phyloP scores from a whole-genome alignment of 1,284 basidiomycete species.

The Thelephora terrestris region DNA sequence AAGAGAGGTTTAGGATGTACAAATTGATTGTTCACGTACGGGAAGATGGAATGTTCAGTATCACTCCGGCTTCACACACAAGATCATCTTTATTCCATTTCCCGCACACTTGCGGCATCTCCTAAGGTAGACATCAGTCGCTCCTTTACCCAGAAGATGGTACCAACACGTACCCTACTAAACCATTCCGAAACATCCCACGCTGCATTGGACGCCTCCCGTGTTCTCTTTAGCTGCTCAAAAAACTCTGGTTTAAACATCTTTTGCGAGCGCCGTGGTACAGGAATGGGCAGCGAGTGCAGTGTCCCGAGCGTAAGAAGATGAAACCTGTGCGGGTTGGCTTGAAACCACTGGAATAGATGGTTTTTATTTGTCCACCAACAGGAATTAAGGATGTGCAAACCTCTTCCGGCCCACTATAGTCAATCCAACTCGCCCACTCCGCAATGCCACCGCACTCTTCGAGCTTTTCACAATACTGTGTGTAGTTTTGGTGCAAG shows the following conservation, averaged over 20 bases:
- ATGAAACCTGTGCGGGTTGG: constrained; percentile 81
- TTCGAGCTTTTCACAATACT: constrained; percentile 74
- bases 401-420: constrained; percentile 60
- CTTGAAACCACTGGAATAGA: constrained; percentile 52
- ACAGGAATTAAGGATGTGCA: constrained; percentile 1
- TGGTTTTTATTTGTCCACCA: constrained; percentile 3
- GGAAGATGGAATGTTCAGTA: constrained; percentile 29
- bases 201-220: constrained; percentile 48
- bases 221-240: constrained; percentile 40
- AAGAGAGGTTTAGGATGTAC: not conserved
- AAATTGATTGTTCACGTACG: not conserved
- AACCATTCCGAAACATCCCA: constrained; percentile 51
- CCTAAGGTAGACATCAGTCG: constrained; percentile 12
- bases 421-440: constrained; percentile 74
- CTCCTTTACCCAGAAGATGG: constrained; percentile 5
- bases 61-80: constrained; percentile 48
- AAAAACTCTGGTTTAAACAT: constrained; percentile 72
- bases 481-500: constrained; percentile 86
- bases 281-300: constrained; percentile 80
- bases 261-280: constrained; percentile 68
- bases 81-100: constrained; percentile 46
- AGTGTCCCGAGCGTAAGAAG: constrained; percentile 69
- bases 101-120: constrained; percentile 21
- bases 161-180: constrained; percentile 17
- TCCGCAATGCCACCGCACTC: constrained; percentile 68